Conservation (phyloP, 1,284 basidiomycete genomes). For the Moniliophthora roreri region DNA sequence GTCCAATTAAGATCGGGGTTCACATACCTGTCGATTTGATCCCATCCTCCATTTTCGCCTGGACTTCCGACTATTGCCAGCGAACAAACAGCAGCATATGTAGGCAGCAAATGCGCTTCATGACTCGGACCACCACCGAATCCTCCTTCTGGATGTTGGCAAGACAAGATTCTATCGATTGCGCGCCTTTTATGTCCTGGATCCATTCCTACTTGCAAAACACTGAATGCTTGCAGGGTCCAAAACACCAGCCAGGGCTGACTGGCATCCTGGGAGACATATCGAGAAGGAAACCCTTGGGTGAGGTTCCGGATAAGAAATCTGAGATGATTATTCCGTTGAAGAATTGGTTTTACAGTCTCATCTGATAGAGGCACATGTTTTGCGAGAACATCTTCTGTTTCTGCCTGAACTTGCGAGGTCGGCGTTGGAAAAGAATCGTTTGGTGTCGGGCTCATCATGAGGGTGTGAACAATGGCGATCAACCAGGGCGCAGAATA, state of each 20-base stretch:
- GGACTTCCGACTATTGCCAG: slow-evolving; percentile 82
- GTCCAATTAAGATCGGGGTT: background rate
- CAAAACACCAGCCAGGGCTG: slow-evolving; percentile 94
- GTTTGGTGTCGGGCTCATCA: slow-evolving; percentile 28
- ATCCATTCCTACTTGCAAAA: slow-evolving; percentile 79
- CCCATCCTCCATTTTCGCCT: slow-evolving; percentile 80
- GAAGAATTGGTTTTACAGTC: slow-evolving; percentile 34
- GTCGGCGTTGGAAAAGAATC: slow-evolving; percentile 69
- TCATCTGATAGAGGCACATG: slow-evolving; percentile 31
- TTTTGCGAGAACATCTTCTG: slow-evolving; percentile 61
- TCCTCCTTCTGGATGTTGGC: slow-evolving; percentile 83
- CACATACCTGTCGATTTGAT: slow-evolving; percentile 71
- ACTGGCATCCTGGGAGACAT: slow-evolving; percentile 85
- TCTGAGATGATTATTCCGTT: slow-evolving; percentile 64
- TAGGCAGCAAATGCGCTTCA: slow-evolving; percentile 84
- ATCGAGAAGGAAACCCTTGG: slow-evolving; percentile 77
- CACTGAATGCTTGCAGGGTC: slow-evolving; percentile 80
- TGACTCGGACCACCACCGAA: slow-evolving; percentile 94
- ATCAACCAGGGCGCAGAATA: no score
- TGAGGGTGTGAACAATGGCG: background rate
- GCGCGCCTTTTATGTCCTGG: slow-evolving; percentile 71
- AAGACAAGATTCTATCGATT: slow-evolving; percentile 76
- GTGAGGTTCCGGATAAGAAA: slow-evolving; percentile 67
- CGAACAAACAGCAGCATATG: slow-evolving; percentile 86
- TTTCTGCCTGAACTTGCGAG: slow-evolving; percentile 62